Base-by-base conservation (phyloP, 2,329 filamentous ascomycete species). In the Blumeria graminis region DNA sequence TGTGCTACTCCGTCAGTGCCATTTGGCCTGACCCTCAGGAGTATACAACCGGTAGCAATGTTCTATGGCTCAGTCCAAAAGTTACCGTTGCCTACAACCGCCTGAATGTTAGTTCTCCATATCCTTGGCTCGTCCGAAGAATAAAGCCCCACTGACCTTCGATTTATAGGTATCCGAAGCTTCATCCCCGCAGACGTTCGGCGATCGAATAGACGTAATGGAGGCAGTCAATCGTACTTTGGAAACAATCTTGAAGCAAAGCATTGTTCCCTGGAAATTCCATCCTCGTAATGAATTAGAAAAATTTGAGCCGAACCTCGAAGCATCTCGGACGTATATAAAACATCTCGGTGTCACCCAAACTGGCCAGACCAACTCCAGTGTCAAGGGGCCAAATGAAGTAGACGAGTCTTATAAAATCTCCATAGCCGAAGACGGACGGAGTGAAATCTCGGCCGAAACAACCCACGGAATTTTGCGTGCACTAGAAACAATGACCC, bases 181-280 rank as follows among this genome's bases (percentile, higher is more conserved):
- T 13, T 46, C 16, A 18, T 18, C 43, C 9, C 9, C 11, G 9
- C 11, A 18, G 6, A 56, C 34, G 13, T 61, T 63, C 46, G 59
- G 59, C 62, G 76, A 74, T 68, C 70, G 71, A 62, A 69, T 75
- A 16, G 72, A 82, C 32, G 75, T 82, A 54, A 70, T 73, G 61
- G 73, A 70, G 32, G 79, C 71, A 34, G 69, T 82, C 18, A 72
- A 73, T n/a, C 75, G 82, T 51, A 74, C 82, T 9, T 70, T 81
- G 60, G 68, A 74, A 28, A 76, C 74, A 57, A 78, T 90, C 57
- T 84, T 88, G 68, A 69, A 76, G 32, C 71, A 81, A 58, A 79
- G 77, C 62, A 80, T 89, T 59, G 76, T 86, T 14, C 86, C 86
- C 0, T 92, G 85, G 85, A 87, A 82, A 69, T 76, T 92, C 56